A percentile compares a stretch with the other conserved stretches of the same genome.
Evolutionary conservation across 768 basidiomycete genomes (phyloP).

Genomic region (Harrya chromipes): DNA sequence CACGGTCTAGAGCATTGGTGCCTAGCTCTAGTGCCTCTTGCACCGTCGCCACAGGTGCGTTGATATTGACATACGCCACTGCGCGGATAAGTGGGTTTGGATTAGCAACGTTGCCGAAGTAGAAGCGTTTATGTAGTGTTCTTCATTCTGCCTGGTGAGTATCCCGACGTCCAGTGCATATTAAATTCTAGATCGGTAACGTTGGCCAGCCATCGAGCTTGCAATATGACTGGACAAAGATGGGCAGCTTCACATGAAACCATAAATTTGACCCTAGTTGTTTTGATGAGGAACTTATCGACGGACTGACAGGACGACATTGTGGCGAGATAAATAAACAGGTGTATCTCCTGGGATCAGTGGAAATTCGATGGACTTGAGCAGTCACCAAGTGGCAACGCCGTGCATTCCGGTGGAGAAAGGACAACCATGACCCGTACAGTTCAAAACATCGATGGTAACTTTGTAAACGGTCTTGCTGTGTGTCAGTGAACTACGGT

Average conservation of each 20-base stretch:
- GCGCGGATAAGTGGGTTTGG: background rate
- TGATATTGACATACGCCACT: constrained; percentile 1
- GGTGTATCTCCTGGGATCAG: background rate
- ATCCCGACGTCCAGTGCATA: no score
- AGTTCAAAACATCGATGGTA: background rate
- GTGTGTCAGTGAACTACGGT: background rate
- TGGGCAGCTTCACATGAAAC: no score
- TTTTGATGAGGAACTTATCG: background rate
- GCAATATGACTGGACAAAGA: background rate
- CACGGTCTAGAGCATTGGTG: no score
- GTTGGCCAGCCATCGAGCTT: background rate
- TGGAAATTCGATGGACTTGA: background rate
- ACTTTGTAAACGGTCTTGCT: no score
- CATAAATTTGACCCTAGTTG: background rate
- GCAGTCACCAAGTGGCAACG: background rate
- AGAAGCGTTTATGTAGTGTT: no score
- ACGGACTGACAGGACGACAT: background rate
- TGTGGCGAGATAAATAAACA: background rate
- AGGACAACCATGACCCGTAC: background rate
- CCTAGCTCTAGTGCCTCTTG: no score
- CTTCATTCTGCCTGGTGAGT: no score
- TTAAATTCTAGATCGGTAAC: background rate
- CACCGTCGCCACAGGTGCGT: background rate
- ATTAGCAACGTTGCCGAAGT: background rate
- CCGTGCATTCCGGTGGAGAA: background rate